Conservation (phyloP, 2,329 filamentous ascomycete genomes). For the Aureobasidium sp. region DNA sequence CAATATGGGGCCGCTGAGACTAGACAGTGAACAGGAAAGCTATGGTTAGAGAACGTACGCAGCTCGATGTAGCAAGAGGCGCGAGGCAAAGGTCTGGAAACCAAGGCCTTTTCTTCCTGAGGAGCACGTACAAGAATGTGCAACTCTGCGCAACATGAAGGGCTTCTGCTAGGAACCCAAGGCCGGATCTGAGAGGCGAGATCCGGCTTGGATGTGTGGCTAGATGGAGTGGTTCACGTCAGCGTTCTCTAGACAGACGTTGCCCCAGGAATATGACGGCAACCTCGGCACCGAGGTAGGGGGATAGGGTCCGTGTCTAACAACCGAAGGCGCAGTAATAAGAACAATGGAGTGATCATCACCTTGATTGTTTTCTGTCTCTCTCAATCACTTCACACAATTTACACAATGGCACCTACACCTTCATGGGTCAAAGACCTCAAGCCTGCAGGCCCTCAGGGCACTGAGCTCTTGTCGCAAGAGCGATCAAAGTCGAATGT, state of each 20-base stretch:
- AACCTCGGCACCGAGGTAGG: constrained; percentile 9
- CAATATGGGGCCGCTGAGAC: background rate
- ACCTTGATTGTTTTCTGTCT: background rate
- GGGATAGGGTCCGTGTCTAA: background rate
- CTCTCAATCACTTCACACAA: background rate
- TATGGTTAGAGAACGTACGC: background rate
- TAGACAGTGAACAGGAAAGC: background rate
- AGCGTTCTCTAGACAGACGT: background rate
- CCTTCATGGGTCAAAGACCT: constrained; percentile 60
- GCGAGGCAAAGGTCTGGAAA: background rate
- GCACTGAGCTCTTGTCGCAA: constrained; percentile 57
- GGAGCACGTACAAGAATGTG: background rate
- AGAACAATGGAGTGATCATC: constrained; percentile 4
- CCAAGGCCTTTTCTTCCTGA: background rate
- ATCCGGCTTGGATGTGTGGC: background rate
- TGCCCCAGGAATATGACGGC: background rate
- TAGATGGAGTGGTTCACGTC: background rate
- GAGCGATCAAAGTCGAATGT: constrained; percentile 61
- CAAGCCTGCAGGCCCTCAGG: constrained; percentile 58
- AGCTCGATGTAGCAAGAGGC: background rate
- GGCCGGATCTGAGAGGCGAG: background rate
- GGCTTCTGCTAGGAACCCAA: background rate
- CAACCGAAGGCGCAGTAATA: background rate
- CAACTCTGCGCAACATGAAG: no score
- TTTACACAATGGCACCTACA: constrained; percentile 14